These are phyloP conservation scores for Mortierella antarctica DNA, from an alignment of 192 early-diverging fungal species.

Conservation along the genomic window DNA sequence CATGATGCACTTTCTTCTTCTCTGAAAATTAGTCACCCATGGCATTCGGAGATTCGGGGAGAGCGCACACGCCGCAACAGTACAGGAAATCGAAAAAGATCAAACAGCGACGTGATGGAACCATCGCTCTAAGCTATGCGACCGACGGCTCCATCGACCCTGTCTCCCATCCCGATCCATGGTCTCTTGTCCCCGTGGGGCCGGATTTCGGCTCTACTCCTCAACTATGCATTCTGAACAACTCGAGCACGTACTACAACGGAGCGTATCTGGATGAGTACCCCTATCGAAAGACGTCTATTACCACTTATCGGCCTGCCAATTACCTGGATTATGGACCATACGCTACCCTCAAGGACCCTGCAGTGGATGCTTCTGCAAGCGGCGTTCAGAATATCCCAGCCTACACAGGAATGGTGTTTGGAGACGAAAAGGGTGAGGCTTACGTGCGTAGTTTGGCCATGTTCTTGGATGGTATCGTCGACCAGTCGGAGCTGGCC, in stretches of 20 bases:
- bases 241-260: constrained; percentile 11
- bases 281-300: constrained; percentile 27
- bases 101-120: constrained; percentile 46
- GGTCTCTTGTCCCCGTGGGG: constrained; percentile 38
- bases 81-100: constrained; percentile 52
- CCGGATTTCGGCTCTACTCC: constrained; percentile 36
- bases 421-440: constrained; percentile 69
- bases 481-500: constrained; percentile 10
- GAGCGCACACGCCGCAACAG: constrained; percentile 43
- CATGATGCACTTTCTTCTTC: neutral
- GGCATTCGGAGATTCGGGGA: constrained; percentile 23
- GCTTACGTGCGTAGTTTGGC: constrained; percentile 68
- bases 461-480: constrained; percentile 57
- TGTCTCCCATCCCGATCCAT: constrained; percentile 49
- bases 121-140: constrained; percentile 39
- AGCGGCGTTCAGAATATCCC: constrained; percentile 41
- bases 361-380: constrained; percentile 12
- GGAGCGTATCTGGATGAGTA: constrained; percentile 45
- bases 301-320: constrained; percentile 12
- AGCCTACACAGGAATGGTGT: constrained; percentile 62
- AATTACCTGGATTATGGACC: constrained; percentile 50
- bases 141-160: constrained; percentile 52
- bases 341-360: constrained; percentile 32
- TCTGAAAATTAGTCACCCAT: constrained; percentile 31
- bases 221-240: constrained; percentile 10